These are phyloP conservation scores for Aspergillus cristatus DNA, from an alignment of 495 filamentous ascomycete genomes.

Conservation along the genomic window DNA sequence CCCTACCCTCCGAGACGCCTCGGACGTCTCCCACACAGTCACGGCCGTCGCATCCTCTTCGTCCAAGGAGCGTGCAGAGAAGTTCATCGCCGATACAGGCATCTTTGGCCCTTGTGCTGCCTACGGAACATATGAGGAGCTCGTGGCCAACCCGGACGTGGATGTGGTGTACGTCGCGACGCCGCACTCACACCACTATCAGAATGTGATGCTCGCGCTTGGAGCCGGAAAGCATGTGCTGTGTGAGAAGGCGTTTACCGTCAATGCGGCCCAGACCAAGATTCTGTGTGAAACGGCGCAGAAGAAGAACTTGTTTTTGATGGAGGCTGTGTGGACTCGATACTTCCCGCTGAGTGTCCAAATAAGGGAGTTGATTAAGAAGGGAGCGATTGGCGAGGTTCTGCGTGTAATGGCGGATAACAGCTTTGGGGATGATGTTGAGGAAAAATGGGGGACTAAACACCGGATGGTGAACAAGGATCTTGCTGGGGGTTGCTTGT, in stretches of 20 bases:
- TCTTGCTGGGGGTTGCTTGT: conserved; percentile 72
- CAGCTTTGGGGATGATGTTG: conserved; percentile 42
- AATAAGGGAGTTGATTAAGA: conserved; percentile 58
- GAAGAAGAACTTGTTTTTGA: conserved; percentile 79
- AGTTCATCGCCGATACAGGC: conserved; percentile 61
- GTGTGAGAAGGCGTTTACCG: conserved; percentile 90
- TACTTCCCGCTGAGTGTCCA: conserved; percentile 79
- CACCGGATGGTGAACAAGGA: conserved; percentile 84
- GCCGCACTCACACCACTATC: conserved; percentile 92
- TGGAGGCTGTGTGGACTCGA: conserved; percentile 96
- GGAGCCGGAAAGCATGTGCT: conserved; percentile 82
- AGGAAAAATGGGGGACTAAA: conserved; percentile 41
- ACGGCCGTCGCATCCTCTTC: conserved; percentile 76
- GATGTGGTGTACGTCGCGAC: conserved; percentile 92
- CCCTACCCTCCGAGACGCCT: conserved; percentile 59
- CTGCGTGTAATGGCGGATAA: conserved; percentile 68
- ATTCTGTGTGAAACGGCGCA: conserved; percentile 65
- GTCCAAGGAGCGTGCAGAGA: conserved; percentile 52
- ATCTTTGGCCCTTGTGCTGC: conserved; percentile 58
- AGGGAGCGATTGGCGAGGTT: conserved; percentile 66
- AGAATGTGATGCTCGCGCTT: conserved; percentile 74
- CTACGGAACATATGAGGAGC: conserved; percentile 72
- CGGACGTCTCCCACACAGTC: conserved; percentile 70
- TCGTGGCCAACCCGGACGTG: conserved; percentile 66
- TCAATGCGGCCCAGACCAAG: conserved; percentile 72